Evolutionary conservation across 1,284 basidiomycete genomes (phyloP), one percentile per base, ranked within the genome.

Genomic region (Leccinum pachyderme): DNA sequence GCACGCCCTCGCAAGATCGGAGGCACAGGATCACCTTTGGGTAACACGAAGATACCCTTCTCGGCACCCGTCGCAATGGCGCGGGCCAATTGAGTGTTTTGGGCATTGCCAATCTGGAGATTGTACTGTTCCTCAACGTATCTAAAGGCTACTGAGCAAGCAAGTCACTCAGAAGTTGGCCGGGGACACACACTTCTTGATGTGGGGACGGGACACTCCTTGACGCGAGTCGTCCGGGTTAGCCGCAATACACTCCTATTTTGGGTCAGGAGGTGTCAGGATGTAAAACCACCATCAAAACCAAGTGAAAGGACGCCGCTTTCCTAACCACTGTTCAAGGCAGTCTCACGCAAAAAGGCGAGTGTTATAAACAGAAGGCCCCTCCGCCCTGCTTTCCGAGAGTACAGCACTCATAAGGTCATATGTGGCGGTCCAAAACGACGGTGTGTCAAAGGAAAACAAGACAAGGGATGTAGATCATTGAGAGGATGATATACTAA

Each of bases 181-280:
- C 53, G 33, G 45, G 37, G 57, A 59, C 51, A 57, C 63, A 52
- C 70, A 88, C 93, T 93, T 95, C 84, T 96, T 96, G 77, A 97
- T 93, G 68, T 89, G 86, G 57, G 89, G 91, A 54, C 94, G 89
- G 64, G 93, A 95, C 62, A 95, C 91, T 72, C 94, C 94, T 59
- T 73, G 71, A 61, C 93, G 90, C 58, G 89, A 84, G 59, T 93
- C 91, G 37, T 91, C 89, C 27, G 83, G 81, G 73, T 88, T 78
- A 52, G 78, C 81, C 59, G 80, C 73, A 73, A 96, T 91, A 66
- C 90, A 92, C 78, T 95, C 92, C 87, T 89, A 73, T 63, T 62
- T 60, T 51, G 63, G 52, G 49, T 57, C 39, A 54, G 54, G 45
- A 5, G 7, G 29, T 8, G 57, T 68, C 25, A 68, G 69, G 66